Conservation (phyloP, 495 filamentous ascomycete species). For the Xylaria grammica region DNA sequence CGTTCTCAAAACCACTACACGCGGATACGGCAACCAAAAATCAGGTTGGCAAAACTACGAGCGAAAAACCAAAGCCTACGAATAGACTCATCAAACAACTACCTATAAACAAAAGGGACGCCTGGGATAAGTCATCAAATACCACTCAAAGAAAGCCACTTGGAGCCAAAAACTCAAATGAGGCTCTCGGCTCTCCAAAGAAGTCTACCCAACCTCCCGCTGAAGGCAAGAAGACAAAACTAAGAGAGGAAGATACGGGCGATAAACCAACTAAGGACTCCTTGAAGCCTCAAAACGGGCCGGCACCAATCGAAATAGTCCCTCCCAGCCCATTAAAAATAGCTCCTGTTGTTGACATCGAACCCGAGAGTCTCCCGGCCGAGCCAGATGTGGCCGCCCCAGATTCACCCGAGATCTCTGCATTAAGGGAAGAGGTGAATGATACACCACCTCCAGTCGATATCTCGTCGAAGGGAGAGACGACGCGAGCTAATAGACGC, state of each 20-base stretch:
- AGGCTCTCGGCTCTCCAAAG: conserved; percentile 48
- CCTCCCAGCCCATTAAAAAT: conserved; percentile 23
- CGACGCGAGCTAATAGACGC: conserved; percentile 66
- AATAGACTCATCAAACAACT: conserved; percentile 42
- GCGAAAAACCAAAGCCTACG: conserved; percentile 24
- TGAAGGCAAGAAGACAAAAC: conserved; percentile 32
- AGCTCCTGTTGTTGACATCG: conserved; percentile 33
- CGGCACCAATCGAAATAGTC: conserved; percentile 34
- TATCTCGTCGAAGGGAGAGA: conserved; percentile 54
- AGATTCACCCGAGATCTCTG: conserved; percentile 39
- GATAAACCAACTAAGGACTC: conserved; percentile 21
- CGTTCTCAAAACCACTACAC: conserved; percentile 15
- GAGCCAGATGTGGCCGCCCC: conserved; percentile 38
- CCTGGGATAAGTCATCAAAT: conserved; percentile 32
- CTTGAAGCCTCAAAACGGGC: conserved; percentile 25
- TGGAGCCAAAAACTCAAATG: conserved; percentile 53
- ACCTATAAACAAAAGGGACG: conserved; percentile 30
- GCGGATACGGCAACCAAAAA: conserved; percentile 18
- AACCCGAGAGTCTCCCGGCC: conserved; percentile 38
- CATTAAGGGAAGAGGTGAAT: conserved; percentile 39
- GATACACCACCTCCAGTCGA: conserved; percentile 64
- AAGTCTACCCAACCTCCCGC: conserved; percentile 37
- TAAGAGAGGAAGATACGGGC: conserved; percentile 23
- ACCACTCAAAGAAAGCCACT: conserved; percentile 45
- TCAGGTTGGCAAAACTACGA: conserved; percentile 25